Percentiles rank a stretch among this genome's conserved stretches.
Conservation (phyloP, 805 yeast genomes). For the Wickerhamomyces xylosicus region DNA sequence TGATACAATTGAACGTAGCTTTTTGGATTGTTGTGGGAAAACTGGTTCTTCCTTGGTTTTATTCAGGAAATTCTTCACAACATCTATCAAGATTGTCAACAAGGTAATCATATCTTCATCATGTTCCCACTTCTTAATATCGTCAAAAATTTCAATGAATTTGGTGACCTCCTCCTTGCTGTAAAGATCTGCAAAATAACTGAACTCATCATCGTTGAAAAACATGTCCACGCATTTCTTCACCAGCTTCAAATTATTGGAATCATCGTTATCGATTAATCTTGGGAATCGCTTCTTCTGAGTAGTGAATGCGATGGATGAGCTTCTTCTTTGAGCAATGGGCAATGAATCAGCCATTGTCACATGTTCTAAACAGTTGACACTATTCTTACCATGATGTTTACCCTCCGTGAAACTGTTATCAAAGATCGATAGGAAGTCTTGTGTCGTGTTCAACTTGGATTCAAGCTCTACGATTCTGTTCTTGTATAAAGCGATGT, state of each 20-base stretch:
- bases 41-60: slow-evolving; percentile 1
- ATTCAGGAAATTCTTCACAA: slow-evolving; percentile 8
- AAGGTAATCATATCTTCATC: slow-evolving; percentile 15
- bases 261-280: slow-evolving; percentile 1
- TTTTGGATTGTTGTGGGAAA: not conserved
- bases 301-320: not conserved
- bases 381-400: slow-evolving; percentile 9
- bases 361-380: slow-evolving; percentile 7
- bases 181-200: slow-evolving; percentile 10
- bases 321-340: not conserved
- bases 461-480: slow-evolving; percentile 13
- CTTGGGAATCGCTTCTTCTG: slow-evolving; percentile 8
- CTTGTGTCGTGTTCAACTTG: slow-evolving; percentile 10
- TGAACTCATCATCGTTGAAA: slow-evolving; percentile 7
- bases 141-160: slow-evolving; percentile 7
- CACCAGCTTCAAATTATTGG: slow-evolving; percentile 6
- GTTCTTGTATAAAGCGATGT: slow-evolving; percentile 1
- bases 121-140: slow-evolving; percentile 5
- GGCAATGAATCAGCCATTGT: slow-evolving; percentile 1
- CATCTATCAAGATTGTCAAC: slow-evolving; percentile 12
- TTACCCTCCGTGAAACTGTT: not conserved
- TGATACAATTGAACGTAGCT: slow-evolving; percentile 2
- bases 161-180: slow-evolving; percentile 5
- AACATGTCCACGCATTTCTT: slow-evolving; percentile 6
- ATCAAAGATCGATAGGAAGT: slow-evolving; percentile 16